phyloP scores from a whole-genome alignment of 805 yeast genomes.

The Ogataea neopini region DNA sequence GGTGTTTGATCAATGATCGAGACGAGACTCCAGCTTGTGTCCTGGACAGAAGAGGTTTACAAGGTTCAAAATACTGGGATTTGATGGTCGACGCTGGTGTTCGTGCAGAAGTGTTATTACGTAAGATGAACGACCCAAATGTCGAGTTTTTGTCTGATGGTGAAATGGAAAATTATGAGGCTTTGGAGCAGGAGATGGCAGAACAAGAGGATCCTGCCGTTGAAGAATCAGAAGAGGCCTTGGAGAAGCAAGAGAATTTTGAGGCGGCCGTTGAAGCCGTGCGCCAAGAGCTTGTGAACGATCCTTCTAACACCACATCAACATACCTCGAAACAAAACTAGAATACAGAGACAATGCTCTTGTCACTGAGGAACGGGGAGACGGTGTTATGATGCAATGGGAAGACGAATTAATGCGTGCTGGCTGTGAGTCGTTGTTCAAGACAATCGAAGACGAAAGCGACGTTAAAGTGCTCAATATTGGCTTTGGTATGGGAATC shows the following conservation, averaged over 20 bases:
- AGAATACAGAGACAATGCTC: constrained; percentile 64
- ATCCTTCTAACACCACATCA: constrained; percentile 65
- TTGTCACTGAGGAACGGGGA: constrained; percentile 67
- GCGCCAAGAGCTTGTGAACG: constrained; percentile 33
- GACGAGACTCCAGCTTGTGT: constrained; percentile 86
- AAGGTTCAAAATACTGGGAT: constrained; percentile 41
- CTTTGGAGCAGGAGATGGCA: constrained; percentile 14
- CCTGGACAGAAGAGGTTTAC: constrained; percentile 51
- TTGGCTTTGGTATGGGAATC: constrained; percentile 97
- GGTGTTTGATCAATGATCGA: constrained; percentile 76
- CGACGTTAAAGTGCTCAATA: constrained; percentile 62
- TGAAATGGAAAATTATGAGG: constrained; percentile 27
- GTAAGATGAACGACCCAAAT: constrained; percentile 65
- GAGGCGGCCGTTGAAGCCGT: constrained; percentile 13
- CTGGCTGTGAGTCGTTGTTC: constrained; percentile 77
- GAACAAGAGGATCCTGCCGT: no score
- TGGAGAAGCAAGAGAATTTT: no score
- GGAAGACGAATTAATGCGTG: constrained; percentile 81
- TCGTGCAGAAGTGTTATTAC: constrained; percentile 77
- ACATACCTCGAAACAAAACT: constrained; percentile 67
- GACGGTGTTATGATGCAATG: constrained; percentile 99
- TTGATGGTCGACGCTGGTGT: constrained; percentile 82
- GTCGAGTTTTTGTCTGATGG: constrained; percentile 59
- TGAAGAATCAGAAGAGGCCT: no score
- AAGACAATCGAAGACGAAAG: constrained; percentile 39